These are phyloP conservation scores for Phytophthora ramorum DNA, from an alignment of 352 stramenopile species.

Conservation along the genomic window DNA sequence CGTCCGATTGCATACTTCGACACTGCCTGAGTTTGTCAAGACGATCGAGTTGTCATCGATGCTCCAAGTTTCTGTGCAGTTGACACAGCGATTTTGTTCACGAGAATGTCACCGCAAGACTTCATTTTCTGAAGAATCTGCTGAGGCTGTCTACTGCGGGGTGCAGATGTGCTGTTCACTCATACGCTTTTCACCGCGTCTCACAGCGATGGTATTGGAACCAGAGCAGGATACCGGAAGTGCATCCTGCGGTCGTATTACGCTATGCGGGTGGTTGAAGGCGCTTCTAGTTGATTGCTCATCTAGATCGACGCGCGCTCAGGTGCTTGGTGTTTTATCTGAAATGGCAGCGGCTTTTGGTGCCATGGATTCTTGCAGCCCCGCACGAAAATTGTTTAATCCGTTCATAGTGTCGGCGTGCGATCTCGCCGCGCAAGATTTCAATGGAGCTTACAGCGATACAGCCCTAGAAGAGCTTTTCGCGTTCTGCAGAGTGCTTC, in stretches of 20 bases:
- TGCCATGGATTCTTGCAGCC: constrained; percentile 9
- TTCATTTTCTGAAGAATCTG: constrained; percentile 33
- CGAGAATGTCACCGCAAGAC: neutral
- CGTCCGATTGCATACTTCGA: constrained; percentile 32
- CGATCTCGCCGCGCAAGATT: constrained; percentile 18
- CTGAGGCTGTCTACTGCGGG: constrained; percentile 29
- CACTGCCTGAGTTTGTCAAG: constrained; percentile 44
- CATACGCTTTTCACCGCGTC: constrained; percentile 23
- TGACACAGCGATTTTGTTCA: constrained; percentile 16
- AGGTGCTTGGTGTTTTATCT: constrained; percentile 25
- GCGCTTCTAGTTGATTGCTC: constrained; percentile 37
- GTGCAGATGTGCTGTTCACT: constrained; percentile 38
- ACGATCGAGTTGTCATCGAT: constrained; percentile 32
- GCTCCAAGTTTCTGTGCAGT: constrained; percentile 16
- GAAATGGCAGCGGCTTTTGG: constrained; percentile 28
- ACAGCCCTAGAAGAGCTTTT: constrained; percentile 33
- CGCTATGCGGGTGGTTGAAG: constrained; percentile 27
- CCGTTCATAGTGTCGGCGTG: constrained; percentile 33
- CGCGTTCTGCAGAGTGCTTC: constrained; percentile 25
- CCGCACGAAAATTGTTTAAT: constrained; percentile 27
- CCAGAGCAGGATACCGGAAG: neutral
- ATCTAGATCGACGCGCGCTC: constrained; percentile 24
- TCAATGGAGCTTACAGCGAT: neutral
- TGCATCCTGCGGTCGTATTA: neutral
- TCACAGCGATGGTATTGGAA: constrained; percentile 18